Base-by-base conservation (phyloP, 2,329 filamentous ascomycete genomes). In the Aspergillus sp. region DNA sequence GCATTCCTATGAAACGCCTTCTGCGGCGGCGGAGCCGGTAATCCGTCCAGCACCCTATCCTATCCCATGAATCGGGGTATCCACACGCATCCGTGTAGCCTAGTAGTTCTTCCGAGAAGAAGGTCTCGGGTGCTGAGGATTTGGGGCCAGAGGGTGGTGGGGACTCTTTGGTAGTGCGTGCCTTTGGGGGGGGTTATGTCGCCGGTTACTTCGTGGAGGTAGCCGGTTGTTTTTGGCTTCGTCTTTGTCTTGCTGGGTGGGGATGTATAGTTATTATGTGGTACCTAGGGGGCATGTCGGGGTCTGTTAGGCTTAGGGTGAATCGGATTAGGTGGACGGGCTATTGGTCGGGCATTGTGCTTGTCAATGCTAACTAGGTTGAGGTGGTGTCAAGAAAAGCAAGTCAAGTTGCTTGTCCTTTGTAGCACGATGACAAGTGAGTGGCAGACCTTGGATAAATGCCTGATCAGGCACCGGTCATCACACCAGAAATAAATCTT, bases 1-100 rank as follows among this genome's bases (percentile, higher is more conserved):
- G 44, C 47, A 40, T 44, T 44, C 12, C 46, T 12, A 28, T 53
- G 49, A 7, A 49, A 53, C 27, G 43, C 43, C 32, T 52, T 53
- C 28, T 52, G 47, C 34, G 46, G 47, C 0, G 47, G 47, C n/a
- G 51, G 49, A 7, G 47, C 27, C 26, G 47, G 51, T 1, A 52
- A 7, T 2, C 32, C 7, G 5, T n/a, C 5, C 3, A 52, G 36
- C 6, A 45, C 34, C 3, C 47, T 38, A 47, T 32, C 30, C 8
- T 9, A 32, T 9, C 30, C 5, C 49, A 49, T 7, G 42, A 27
- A 4, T 38, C 28, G 3, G 47, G 51, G 32, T 52, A 33, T 1
- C 6, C 38, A 3, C 40, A 43, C n/a, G 41, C 41, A 5, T 26
- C 10, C 9, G 47, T 52, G 8, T 43, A 39, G 9, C 49, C 49